Percentiles rank a stretch among this genome's conserved stretches.
phyloP scores from a whole-genome alignment of 2,329 filamentous ascomycete species.

The Sclerotinia nivalis region DNA sequence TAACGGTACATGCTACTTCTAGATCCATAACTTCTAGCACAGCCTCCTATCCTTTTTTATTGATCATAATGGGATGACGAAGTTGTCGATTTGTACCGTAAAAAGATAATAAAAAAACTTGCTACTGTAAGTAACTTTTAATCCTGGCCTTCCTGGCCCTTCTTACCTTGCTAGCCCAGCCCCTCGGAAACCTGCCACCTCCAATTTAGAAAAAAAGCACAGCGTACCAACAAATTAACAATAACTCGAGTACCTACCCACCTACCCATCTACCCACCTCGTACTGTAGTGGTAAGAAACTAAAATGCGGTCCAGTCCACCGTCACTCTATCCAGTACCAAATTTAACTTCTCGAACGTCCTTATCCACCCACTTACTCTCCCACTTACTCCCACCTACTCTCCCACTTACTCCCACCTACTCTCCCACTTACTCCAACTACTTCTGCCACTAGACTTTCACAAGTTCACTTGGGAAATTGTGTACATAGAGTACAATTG shows the following conservation, averaged over 20 bases:
- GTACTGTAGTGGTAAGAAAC: too few species aligned
- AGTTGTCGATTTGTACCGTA: not conserved
- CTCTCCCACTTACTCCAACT: not conserved
- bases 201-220: not conserved
- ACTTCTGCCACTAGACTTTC: not conserved
- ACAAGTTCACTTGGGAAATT: not conserved
- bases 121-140: not conserved
- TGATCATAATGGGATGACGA: too few species aligned
- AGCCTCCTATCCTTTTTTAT: not conserved
- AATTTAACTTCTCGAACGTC: conserved; percentile 11
- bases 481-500: not conserved
- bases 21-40: not conserved
- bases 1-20: not conserved
- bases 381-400: not conserved
- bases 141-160: too few species aligned
- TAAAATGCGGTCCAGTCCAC: not conserved
- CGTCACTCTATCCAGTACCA: not conserved
- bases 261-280: too few species aligned
- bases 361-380: not conserved
- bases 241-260: too few species aligned
- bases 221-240: too few species aligned
- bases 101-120: not conserved
- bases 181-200: conserved; percentile 2
- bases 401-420: too few species aligned
- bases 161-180: not conserved